A percentile compares a stretch with the other conserved stretches of the same genome.
These are phyloP conservation scores for Thuidium tamariscinum DNA, from an alignment of 225 moss, liverwort and hornwort genomes.

Conservation along the genomic window DNA sequence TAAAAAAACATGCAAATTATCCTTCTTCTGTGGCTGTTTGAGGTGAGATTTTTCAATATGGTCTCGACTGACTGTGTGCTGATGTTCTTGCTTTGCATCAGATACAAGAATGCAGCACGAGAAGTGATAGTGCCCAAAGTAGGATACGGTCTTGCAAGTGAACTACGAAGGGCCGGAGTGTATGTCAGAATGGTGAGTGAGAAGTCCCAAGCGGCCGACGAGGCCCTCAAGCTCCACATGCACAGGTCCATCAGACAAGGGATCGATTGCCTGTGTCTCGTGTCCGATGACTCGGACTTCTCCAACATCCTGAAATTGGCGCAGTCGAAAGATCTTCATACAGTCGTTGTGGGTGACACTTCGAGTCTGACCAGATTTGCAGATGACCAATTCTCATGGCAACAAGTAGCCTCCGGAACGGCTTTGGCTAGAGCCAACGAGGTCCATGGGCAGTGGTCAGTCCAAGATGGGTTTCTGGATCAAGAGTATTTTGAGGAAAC, in stretches of 20 bases:
- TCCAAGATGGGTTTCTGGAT: conserved; percentile 24
- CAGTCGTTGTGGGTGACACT: conserved; percentile 49
- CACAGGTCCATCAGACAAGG: conserved; percentile 38
- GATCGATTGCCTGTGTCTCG: conserved; percentile 52
- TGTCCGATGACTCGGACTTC: conserved; percentile 64
- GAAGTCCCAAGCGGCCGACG: conserved; percentile 68
- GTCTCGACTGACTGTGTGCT: background rate
- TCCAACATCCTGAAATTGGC: conserved; percentile 36
- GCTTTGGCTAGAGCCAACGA: conserved; percentile 39
- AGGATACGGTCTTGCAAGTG: conserved; percentile 58
- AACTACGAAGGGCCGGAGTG: conserved; percentile 60
- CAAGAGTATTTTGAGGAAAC: background rate
- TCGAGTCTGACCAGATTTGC: conserved; percentile 26
- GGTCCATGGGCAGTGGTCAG: conserved; percentile 31
- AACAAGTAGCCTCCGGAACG: conserved; percentile 36
- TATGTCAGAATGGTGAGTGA: conserved; percentile 55
- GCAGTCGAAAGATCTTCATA: conserved; percentile 25
- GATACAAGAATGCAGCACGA: conserved; percentile 43
- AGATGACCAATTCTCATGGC: conserved; percentile 55
- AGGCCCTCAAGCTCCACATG: conserved; percentile 63
- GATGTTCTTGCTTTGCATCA: background rate
- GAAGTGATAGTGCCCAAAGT: conserved; percentile 48
- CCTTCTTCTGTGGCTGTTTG: background rate
- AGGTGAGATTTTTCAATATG: background rate
- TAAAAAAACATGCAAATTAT: background rate